Evolutionary conservation across 495 filamentous ascomycete genomes (phyloP), one percentile per base, ranked within the genome.

Genomic region (Articulospora tetracladia): DNA sequence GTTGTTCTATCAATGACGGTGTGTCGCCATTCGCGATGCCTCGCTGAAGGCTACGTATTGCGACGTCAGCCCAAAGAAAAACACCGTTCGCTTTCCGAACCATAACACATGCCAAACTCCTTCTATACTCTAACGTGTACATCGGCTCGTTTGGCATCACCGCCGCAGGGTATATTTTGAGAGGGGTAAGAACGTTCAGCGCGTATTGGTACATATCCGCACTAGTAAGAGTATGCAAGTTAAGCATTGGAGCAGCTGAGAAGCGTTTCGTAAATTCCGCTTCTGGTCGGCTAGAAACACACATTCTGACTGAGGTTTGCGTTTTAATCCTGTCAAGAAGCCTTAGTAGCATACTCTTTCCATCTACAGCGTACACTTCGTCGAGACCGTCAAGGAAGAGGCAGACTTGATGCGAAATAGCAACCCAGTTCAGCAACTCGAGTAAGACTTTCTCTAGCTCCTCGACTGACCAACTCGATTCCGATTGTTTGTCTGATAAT

Each of bases 281-380:
- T 28, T 53, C 50, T 30, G 20, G 26, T 53, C 50, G 50, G 30
- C 50, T 53, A 3, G 50, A 53, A 3, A 53, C 50, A 20, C 50
- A 53, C 28, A 53, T 26, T 53, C 17, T 53, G 3, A 53, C 2
- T 17, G 50, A 7, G 12, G 7, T 13, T 17, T 19, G n/a, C 1
- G 50, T 19, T 19, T 22, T 53, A 25, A 53, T 23, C 13, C 3
- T 28, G 1, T 26, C 20, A 25, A 53, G 50, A 11, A 53, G 20
- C n/a, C 30, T 53, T 11, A 53, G 50, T 3, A 53, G 28, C 7
- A 11, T 28, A 15, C 30, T 23, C 20, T 53, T 53, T 53, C 50
- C 25, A 53, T 53, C 50, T 7, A 17, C 25, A n/a, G 27, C 15
- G 20, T 53, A 25, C 17, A 53, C 50, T 53, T 53, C 25, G 17